phyloP scores from a whole-genome alignment of 192 early-diverging fungal species.

The Spizellomyces sp. region DNA sequence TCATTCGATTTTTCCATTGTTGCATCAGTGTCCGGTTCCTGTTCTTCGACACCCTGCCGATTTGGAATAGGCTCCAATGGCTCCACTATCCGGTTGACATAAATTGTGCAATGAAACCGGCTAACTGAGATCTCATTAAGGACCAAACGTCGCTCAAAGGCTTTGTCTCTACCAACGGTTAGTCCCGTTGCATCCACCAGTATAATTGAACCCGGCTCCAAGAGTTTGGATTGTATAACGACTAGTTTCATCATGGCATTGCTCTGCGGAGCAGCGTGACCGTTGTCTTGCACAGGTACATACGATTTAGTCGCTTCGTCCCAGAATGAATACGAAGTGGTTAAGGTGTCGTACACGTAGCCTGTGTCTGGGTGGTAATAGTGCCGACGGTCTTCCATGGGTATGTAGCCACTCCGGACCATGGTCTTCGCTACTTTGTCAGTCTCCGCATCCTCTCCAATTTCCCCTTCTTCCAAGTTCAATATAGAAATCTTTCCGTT shows the following conservation, averaged over 20 bases:
- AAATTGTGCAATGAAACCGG: slow-evolving; percentile 23
- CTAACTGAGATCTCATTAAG: slow-evolving; percentile 34
- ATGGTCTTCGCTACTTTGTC: not conserved
- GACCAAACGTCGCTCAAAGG: slow-evolving; percentile 24
- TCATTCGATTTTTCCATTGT: not conserved
- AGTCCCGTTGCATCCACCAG: slow-evolving; percentile 28
- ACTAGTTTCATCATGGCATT: slow-evolving; percentile 33
- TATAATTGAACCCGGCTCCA: slow-evolving; percentile 18
- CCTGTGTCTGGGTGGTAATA: not conserved
- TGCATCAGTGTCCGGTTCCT: not conserved
- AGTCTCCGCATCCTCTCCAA: not conserved
- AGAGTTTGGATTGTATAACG: slow-evolving; percentile 8
- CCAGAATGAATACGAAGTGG: not conserved
- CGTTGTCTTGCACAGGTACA: not conserved
- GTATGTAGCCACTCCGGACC: not conserved
- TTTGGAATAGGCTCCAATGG: not conserved
- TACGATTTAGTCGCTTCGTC: not conserved
- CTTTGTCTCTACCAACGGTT: slow-evolving; percentile 19
- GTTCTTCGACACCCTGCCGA: not conserved
- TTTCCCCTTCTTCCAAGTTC: not conserved
- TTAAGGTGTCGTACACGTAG: slow-evolving; percentile 17
- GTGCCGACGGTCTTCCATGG: slow-evolving; percentile 7
- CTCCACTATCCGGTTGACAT: slow-evolving; percentile 22
- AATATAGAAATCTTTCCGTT: not conserved
- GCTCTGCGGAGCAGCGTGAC: not conserved